phyloP scores from a whole-genome alignment of 148 eudicot genomes.

The Suaeda aralocaspica region DNA sequence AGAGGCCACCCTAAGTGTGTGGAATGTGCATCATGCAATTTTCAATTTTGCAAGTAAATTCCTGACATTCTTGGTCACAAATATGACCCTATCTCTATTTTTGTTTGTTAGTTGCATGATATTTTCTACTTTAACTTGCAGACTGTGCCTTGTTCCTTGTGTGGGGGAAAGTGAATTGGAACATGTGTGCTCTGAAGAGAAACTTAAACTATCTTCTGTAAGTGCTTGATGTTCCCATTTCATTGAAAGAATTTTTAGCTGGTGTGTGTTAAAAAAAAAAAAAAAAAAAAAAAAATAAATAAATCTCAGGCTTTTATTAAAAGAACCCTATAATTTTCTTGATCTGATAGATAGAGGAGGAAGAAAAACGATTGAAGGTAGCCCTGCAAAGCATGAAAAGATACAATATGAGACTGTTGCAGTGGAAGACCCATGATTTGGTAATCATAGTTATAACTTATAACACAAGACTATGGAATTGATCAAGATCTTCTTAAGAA shows the following conservation, averaged over 20 bases:
- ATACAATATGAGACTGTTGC: neutral
- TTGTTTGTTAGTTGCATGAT: neutral
- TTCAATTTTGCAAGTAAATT: slow-evolving; percentile 25
- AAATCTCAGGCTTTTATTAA: neutral
- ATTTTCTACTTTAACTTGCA: slow-evolving; percentile 2
- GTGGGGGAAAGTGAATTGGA: neutral
- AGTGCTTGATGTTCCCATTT: neutral
- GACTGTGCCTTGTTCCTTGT: slow-evolving; percentile 21
- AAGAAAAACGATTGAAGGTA: neutral
- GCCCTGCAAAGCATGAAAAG: neutral
- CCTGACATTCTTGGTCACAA: neutral
- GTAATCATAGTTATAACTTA: slow-evolving; percentile 18
- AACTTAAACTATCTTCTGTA: neutral
- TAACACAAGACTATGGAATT: neutral
- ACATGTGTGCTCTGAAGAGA: slow-evolving; percentile 15
- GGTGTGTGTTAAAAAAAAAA: too few species aligned
- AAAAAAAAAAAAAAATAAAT: too few species aligned
- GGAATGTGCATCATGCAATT: slow-evolving; percentile 12
- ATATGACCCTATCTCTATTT: neutral
- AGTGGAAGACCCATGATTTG: slow-evolving; percentile 2
- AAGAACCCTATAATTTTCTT: neutral
- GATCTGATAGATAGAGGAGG: slow-evolving; percentile 1
- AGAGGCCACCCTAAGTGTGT: neutral
- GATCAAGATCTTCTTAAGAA: neutral
- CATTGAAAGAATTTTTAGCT: neutral